phyloP scores from a whole-genome alignment of 805 yeast species.

The Candida qinlingensis region DNA sequence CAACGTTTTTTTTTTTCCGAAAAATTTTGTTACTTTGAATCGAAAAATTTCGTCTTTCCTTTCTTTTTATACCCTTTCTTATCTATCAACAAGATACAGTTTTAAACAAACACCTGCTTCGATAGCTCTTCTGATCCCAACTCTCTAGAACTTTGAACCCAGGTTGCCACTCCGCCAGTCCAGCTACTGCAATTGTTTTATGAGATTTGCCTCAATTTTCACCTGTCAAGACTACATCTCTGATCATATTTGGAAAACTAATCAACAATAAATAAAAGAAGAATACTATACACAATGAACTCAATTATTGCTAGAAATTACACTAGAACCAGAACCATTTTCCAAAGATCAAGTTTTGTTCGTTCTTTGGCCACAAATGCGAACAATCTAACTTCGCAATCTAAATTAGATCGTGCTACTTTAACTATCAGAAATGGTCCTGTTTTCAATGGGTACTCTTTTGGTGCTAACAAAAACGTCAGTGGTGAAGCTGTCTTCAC shows the following conservation, averaged over 20 bases:
- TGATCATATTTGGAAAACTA: slow-evolving; percentile 50
- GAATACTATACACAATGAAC: slow-evolving; percentile 13
- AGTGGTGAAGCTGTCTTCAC: slow-evolving; percentile 98
- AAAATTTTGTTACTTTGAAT: neutral
- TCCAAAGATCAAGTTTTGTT: slow-evolving; percentile 24
- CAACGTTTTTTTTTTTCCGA: neutral
- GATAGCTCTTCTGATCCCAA: neutral
- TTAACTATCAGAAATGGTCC: slow-evolving; percentile 91
- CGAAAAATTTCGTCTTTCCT: neutral
- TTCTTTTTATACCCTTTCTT: neutral
- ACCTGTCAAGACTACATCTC: slow-evolving; percentile 45
- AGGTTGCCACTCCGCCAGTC: no score
- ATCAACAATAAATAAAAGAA: slow-evolving; percentile 24
- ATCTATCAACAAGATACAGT: neutral
- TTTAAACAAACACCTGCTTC: neutral
- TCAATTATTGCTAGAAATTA: slow-evolving; percentile 24
- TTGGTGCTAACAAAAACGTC: slow-evolving; percentile 89
- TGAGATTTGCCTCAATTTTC: slow-evolving; percentile 25
- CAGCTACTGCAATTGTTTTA: slow-evolving; percentile 11
- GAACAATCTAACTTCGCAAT: slow-evolving; percentile 21
- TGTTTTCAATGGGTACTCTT: slow-evolving; percentile 85
- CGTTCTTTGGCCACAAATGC: slow-evolving; percentile 23
- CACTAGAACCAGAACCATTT: slow-evolving; percentile 17
- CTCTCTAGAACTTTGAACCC: neutral
- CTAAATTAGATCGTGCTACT: slow-evolving; percentile 70